These are phyloP conservation scores for Coemansia guatemalensis DNA, from an alignment of 192 early-diverging fungal genomes.

Conservation along the genomic window DNA sequence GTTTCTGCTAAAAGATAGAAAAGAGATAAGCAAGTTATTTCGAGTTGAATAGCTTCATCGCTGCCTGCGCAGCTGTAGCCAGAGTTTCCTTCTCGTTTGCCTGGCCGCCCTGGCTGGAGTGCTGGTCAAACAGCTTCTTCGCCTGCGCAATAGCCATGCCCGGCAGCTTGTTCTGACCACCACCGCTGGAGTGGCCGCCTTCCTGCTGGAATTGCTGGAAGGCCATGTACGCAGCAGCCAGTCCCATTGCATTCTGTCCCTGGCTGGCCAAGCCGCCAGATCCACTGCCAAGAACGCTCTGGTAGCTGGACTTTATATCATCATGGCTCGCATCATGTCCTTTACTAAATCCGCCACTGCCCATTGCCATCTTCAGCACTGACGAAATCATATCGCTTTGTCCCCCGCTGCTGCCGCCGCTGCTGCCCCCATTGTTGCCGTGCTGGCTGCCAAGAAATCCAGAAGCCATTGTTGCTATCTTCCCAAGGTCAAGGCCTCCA, in stretches of 20 bases:
- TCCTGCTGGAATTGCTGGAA: conserved; percentile 36
- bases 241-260: conserved; percentile 41
- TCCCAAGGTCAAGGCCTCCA: conserved; percentile 32
- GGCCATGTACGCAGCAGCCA: conserved; percentile 49
- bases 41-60: conserved; percentile 40
- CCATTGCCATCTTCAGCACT: conserved; percentile 35
- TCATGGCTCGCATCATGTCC: conserved; percentile 30
- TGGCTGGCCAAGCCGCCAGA: conserved; percentile 12
- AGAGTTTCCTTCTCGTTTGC: conserved; percentile 45
- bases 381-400: conserved; percentile 26
- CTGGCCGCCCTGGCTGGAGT: conserved; percentile 30
- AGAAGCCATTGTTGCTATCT: conserved; percentile 22
- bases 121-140: conserved; percentile 40
- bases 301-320: conserved; percentile 35
- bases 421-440: not conserved
- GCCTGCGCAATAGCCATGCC: conserved; percentile 49
- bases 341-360: conserved; percentile 34
- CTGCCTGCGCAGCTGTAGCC: conserved; percentile 50
- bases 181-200: conserved; percentile 8
- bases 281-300: conserved; percentile 4
- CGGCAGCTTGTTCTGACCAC: conserved; percentile 40
- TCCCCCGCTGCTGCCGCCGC: conserved; percentile 1
- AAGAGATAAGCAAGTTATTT: conserved; percentile 7
- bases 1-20: no score
- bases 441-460: conserved; percentile 20